phyloP scores from a whole-genome alignment of 768 basidiomycete species.

The Infundibulicybe gibba region DNA sequence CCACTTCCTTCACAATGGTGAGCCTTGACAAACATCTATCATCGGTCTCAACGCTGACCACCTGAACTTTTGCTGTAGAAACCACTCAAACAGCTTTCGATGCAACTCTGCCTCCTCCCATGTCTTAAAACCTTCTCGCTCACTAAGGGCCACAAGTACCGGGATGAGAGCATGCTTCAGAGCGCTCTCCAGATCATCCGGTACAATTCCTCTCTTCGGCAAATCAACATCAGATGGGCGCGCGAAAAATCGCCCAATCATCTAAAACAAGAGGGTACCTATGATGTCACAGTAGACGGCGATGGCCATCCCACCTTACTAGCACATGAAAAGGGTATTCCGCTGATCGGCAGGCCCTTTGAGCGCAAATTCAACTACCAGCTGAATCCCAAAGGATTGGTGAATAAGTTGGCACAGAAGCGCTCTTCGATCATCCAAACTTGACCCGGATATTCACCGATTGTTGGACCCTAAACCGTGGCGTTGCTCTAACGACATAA shows the following conservation, averaged over 20 bases:
- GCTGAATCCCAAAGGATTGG: neutral
- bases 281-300: slow-evolving; percentile 27
- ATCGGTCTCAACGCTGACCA: neutral
- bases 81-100: slow-evolving; percentile 36
- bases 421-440: neutral
- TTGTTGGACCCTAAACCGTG: no score
- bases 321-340: slow-evolving; percentile 38
- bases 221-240: slow-evolving; percentile 47
- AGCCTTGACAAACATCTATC: slow-evolving; percentile 9
- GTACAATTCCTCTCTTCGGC: slow-evolving; percentile 27
- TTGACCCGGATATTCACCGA: no score
- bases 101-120: slow-evolving; percentile 29
- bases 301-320: slow-evolving; percentile 21
- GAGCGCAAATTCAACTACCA: slow-evolving; percentile 24
- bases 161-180: slow-evolving; percentile 14
- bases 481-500: no score
- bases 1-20: slow-evolving; percentile 39
- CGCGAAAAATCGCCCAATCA: slow-evolving; percentile 43
- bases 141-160: slow-evolving; percentile 10
- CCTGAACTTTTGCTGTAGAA: slow-evolving; percentile 23
- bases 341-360: slow-evolving; percentile 35
- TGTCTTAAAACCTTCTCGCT: slow-evolving; percentile 13
- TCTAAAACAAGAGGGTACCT: slow-evolving; percentile 43
- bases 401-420: slow-evolving; percentile 1
- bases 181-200: slow-evolving; percentile 16